Evolutionary conservation across 139 green algal species (phyloP).

Genomic region (Astrephomene gubernaculifera): DNA sequence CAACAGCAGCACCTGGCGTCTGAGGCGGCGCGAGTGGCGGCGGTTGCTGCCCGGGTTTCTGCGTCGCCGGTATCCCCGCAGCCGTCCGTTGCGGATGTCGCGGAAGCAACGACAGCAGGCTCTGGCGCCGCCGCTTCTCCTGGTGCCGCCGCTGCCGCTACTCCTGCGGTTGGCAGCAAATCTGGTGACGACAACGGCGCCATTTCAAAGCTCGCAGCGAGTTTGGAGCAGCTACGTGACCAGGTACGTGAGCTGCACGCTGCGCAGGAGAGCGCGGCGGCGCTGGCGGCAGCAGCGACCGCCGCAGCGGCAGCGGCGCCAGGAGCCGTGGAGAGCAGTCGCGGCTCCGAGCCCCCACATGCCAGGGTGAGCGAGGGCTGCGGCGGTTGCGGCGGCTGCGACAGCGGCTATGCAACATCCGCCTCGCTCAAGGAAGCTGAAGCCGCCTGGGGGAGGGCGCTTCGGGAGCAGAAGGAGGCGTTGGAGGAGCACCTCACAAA

Average conservation of each 20-base stretch:
- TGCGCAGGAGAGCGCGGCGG: not conserved
- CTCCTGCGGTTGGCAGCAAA: not conserved
- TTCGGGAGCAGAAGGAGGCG: too few relatives aligned
- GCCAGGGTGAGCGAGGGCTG: too few relatives aligned
- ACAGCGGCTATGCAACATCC: too few relatives aligned
- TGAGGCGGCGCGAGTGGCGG: not conserved
- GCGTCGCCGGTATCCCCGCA: too few relatives aligned
- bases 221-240: not conserved
- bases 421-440: too few relatives aligned
- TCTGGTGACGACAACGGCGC: not conserved
- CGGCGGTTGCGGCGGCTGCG: not conserved
- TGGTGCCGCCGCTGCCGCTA: not conserved
- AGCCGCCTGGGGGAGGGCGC: too few relatives aligned
- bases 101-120: not conserved
- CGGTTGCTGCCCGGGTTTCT: not conserved
- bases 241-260: not conserved
- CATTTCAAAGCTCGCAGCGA: not conserved
- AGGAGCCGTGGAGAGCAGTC: too few relatives aligned
- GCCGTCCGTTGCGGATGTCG: not conserved
- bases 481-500: too few relatives aligned
- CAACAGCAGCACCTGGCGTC: constrained; percentile 18
- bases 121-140: not conserved
- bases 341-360: too few relatives aligned
- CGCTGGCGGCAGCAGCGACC: not conserved
- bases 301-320: not conserved